A percentile compares a stretch with the other conserved stretches of the same genome.
phyloP scores from a whole-genome alignment of 768 basidiomycete genomes.

The Leucocoprinus birnbaumii region DNA sequence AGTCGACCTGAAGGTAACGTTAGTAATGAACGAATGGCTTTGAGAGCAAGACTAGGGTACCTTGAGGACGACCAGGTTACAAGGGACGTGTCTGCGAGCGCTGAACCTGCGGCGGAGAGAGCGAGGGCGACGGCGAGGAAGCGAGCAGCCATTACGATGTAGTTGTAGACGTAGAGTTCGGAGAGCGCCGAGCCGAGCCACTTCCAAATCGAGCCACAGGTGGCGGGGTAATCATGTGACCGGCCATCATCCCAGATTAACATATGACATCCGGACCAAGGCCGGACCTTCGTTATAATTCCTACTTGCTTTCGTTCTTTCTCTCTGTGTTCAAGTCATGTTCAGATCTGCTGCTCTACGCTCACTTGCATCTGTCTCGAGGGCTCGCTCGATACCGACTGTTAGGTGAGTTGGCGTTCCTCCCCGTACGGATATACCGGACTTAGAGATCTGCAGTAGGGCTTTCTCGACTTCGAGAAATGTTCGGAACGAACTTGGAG shows the following conservation, averaged over 20 bases:
- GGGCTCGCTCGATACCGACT: slow-evolving; percentile 5
- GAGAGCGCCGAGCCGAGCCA: slow-evolving; percentile 8
- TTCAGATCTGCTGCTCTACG: slow-evolving; percentile 21
- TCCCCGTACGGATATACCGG: background rate
- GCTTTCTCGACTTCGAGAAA: slow-evolving; percentile 35
- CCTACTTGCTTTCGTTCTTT: background rate
- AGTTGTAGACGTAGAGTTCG: slow-evolving; percentile 14
- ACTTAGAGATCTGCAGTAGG: slow-evolving; percentile 18
- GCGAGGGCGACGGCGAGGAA: slow-evolving; percentile 41
- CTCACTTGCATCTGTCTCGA: slow-evolving; percentile 14
- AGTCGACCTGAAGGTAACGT: slow-evolving; percentile 32
- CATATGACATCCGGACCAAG: slow-evolving; percentile 17
- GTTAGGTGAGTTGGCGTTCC: slow-evolving; percentile 7
- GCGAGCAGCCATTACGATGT: slow-evolving; percentile 33
- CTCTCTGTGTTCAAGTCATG: slow-evolving; percentile 16
- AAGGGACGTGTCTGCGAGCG: slow-evolving; percentile 62
- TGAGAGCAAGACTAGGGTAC: no score
- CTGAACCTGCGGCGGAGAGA: slow-evolving; percentile 44
- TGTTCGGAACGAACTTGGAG: slow-evolving; percentile 22
- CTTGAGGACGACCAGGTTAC: slow-evolving; percentile 70
- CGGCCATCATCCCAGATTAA: slow-evolving; percentile 12
- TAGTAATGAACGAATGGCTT: background rate
- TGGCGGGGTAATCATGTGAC: slow-evolving; percentile 21
- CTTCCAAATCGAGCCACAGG: slow-evolving; percentile 10
- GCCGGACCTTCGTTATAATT: background rate